Percentiles rank a stretch among this genome's conserved stretches.
Evolutionary conservation across 257 asterid genomes (phyloP).

Genomic region (Haberlea rhodopensis): DNA sequence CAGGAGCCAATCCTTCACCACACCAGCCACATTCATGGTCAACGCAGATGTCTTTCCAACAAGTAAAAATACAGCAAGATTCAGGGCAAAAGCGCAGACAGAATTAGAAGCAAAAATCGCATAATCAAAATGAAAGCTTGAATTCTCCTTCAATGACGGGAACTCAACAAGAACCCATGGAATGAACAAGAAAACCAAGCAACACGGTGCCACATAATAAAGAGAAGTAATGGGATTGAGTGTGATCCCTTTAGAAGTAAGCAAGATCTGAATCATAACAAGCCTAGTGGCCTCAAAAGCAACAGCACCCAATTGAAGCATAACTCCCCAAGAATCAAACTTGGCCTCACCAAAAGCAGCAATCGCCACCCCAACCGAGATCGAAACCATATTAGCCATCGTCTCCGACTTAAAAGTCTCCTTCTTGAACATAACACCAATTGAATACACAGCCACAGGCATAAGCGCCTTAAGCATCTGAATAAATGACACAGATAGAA

Average conservation of each 20-base stretch:
- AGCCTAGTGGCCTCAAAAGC: background rate
- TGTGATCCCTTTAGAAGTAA: background rate
- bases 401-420: background rate
- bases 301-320: slow-evolving; percentile 1
- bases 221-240: background rate
- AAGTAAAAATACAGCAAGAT: background rate
- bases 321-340: background rate
- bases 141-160: background rate
- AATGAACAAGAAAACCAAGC: background rate
- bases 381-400: background rate
- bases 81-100: background rate
- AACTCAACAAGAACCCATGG: background rate
- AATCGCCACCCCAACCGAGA: background rate
- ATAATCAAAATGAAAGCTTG: background rate
- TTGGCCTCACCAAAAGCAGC: background rate
- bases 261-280: background rate
- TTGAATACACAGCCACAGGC: background rate
- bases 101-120: background rate
- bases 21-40: slow-evolving; percentile 2
- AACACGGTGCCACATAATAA: background rate
- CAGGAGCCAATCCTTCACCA: background rate
- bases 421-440: background rate
- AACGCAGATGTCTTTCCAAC: background rate
- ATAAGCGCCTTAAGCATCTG: background rate
- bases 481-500: background rate